These are phyloP conservation scores for Aspergillus aculeatinus DNA, from an alignment of 2,329 filamentous ascomycete species.

Conservation along the genomic window DNA sequence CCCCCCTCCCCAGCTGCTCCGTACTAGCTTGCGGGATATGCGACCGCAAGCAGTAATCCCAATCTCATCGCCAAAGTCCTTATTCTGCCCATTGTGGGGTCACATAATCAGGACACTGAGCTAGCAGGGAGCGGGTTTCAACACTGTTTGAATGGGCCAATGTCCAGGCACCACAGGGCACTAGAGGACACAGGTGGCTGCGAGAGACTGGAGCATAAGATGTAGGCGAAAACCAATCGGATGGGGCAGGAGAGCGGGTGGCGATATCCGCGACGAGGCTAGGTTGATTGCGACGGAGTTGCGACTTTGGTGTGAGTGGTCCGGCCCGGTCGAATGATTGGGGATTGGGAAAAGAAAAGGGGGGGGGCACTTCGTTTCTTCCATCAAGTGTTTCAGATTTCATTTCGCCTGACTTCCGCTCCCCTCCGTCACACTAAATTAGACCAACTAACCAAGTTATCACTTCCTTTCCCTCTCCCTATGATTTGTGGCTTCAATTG, in stretches of 20 bases:
- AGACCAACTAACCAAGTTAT: too few species aligned
- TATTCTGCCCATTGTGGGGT: not conserved
- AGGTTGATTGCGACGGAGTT: not conserved
- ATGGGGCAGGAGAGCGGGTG: not conserved
- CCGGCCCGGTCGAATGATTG: slow-evolving; percentile 2
- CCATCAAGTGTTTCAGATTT: slow-evolving; percentile 2
- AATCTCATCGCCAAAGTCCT: not conserved
- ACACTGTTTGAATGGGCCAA: not conserved
- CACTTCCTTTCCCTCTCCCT: not conserved
- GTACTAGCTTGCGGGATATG: not conserved
- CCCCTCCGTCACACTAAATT: not conserved
- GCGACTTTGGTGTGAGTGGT: not conserved
- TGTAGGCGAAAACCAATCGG: not conserved
- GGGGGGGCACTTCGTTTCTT: not conserved
- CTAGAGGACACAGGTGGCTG: not conserved
- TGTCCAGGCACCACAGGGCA: not conserved
- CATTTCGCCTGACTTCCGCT: slow-evolving; percentile 3
- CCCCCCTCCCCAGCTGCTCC: not conserved
- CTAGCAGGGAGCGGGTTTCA: slow-evolving; percentile 3
- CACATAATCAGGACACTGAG: not conserved
- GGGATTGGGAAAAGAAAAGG: not conserved
- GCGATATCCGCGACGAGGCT: slow-evolving; percentile 2
- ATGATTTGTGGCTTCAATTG: not conserved
- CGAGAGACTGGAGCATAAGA: not conserved
- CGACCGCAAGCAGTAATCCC: not conserved